phyloP scores from a whole-genome alignment of 805 yeast species.

The Kodamaea neixiangensis region DNA sequence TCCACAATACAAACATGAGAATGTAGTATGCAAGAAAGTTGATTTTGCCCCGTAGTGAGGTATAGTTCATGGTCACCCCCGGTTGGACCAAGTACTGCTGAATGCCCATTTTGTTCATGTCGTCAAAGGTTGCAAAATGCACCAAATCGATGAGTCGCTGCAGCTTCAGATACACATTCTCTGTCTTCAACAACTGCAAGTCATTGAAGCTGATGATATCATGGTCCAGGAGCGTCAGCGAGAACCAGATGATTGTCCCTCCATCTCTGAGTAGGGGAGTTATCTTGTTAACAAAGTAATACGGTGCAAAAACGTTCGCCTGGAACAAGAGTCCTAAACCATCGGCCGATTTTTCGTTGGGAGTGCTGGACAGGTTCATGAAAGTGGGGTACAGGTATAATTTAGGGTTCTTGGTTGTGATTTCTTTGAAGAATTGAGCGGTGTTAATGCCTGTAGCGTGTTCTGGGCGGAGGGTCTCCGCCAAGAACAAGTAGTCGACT shows the following conservation, averaged over 20 bases:
- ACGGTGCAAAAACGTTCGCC: conserved; percentile 94
- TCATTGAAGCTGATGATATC: conserved; percentile 72
- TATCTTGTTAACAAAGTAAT: conserved; percentile 71
- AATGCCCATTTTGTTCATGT: conserved; percentile 54
- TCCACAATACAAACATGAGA: conserved; percentile 77
- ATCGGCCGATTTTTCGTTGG: conserved; percentile 60
- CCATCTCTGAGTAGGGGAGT: conserved; percentile 44
- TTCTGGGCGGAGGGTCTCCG: conserved; percentile 25
- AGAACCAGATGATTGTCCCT: conserved; percentile 75
- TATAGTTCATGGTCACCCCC: conserved; percentile 83
- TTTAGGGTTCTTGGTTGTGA: neutral
- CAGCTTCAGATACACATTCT: conserved; percentile 85
- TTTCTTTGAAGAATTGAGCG: conserved; percentile 1
- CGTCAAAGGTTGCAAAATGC: conserved; percentile 68
- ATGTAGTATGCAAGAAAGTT: conserved; percentile 78
- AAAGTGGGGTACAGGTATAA: conserved; percentile 71
- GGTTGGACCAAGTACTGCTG: conserved; percentile 85
- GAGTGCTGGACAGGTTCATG: conserved; percentile 57
- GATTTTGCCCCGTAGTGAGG: conserved; percentile 64
- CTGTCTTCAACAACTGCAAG: conserved; percentile 63
- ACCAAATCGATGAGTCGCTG: conserved; percentile 81
- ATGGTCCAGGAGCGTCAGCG: conserved; percentile 79
- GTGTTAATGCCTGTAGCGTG: conserved; percentile 21
- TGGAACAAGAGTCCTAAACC: conserved; percentile 87
- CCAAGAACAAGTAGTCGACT: conserved; percentile 77